These are phyloP conservation scores for Dioscorea zingiberensis DNA, from an alignment of 106 monocot species.

Conservation along the genomic window DNA sequence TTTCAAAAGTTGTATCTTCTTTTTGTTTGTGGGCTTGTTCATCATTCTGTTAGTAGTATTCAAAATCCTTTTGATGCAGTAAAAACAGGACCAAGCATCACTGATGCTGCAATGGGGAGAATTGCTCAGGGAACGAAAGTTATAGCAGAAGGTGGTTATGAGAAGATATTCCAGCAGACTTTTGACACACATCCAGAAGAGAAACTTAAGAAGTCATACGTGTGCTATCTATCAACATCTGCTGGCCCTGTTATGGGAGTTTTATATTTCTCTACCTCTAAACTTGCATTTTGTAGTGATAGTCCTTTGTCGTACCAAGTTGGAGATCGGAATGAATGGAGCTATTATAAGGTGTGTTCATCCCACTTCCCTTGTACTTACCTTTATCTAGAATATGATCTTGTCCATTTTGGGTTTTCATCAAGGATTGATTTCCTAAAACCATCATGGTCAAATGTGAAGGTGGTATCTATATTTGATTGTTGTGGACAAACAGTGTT, in stretches of 20 bases:
- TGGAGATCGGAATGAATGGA: constrained; percentile 9
- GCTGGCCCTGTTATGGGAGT: constrained; percentile 14
- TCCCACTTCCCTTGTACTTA: not conserved
- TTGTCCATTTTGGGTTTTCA: no score
- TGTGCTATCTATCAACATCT: constrained; percentile 9
- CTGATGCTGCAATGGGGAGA: constrained; percentile 10
- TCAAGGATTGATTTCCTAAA: no score
- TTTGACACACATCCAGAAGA: constrained; percentile 10
- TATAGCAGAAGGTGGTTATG: constrained; percentile 12
- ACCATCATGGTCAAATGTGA: no score
- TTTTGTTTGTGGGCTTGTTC: no score
- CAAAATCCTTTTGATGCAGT: constrained; percentile 1
- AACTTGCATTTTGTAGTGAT: constrained; percentile 12
- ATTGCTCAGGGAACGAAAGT: constrained; percentile 11
- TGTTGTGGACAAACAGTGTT: no score
- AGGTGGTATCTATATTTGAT: no score
- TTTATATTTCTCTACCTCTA: constrained; percentile 8
- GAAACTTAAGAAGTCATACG: constrained; percentile 8
- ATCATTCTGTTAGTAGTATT: no score
- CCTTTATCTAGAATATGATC: not conserved
- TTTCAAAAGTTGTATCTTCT: no score
- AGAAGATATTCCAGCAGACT: constrained; percentile 8
- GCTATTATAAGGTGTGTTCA: constrained; percentile 7
- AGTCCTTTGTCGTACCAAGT: constrained; percentile 11
- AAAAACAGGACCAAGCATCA: constrained; percentile 9